Base-by-base conservation (phyloP, 345 rosid genomes). In the rapeseed (Brassica napus) region DNA sequence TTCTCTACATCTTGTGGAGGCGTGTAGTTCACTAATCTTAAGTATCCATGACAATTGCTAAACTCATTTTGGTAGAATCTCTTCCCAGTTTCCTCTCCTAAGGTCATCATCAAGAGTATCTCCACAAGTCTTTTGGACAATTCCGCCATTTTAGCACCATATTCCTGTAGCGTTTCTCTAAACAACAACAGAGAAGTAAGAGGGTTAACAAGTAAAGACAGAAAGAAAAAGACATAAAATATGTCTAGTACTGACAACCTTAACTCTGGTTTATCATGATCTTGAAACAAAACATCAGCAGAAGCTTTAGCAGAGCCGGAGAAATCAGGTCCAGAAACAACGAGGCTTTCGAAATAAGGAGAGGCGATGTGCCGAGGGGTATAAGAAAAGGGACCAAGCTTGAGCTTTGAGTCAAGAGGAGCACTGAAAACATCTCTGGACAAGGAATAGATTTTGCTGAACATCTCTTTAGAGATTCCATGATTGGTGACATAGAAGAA, bases 331-430 rank as follows among this genome's bases (percentile, higher is more conserved):
- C 97, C 92, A 6, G 87, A 81, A 14, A 93, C 89, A 24, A 82
- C 73, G 6, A 93, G 81, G 80, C 98, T 88, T 70, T 91, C 94
- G 49, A 91, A 93, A 74, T 84, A 93, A 15, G 97, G 97, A 35
- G 93, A 93, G 28, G 97, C 98, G 39, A 93, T 89, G 84, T 87
- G 85, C 44, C 73, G 89, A 59, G 97, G 93, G 62, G 94, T 87
- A 78, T 88, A 91, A 1, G 91, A 81, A 9, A 82, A 75, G 3
- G 91, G 91, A 5, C 90, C 89, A 14, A 91, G 86, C 87, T 88
- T 89, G 81, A 88, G 89, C 79, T 93, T 90, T 61, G 86, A 74
- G 49, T 86, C 90, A 30, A 77, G 54, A 72, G 89, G 86, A 83
- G 82, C 87, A 70, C 69, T 72, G 77, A 88, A 92, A 18, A 89